Evolutionary conservation across 805 yeast species (phyloP), one percentile per base, ranked within the genome.

Genomic region (Brettanomyces nanus): DNA sequence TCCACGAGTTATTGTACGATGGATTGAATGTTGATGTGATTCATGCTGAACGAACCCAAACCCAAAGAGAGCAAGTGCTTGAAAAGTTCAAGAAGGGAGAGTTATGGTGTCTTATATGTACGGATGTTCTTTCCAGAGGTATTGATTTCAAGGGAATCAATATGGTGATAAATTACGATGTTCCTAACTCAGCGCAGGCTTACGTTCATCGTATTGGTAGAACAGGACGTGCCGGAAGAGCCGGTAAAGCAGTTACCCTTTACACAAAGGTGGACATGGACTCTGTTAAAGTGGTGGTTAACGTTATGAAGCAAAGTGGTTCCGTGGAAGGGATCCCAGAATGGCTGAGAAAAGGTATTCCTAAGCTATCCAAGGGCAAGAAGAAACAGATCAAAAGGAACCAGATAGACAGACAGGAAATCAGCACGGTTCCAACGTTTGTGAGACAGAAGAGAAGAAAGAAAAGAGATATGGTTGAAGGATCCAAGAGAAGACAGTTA

Each of bases 181-280:
- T 92, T 10, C 99, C 99, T 14, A 84, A 78, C 51, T 75, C 82
- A 31, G 86, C 97, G 1, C 97, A 90, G 59, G 81, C 95, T 0
- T 92, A 92, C 58, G 96, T 92, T 33, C 99, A 92, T 61, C 77
- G 99, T 64, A 85, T 92, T 52, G 99, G 99, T 61, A 82, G 99
- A 69, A 90, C 98, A 2, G 99, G 98, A 48, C 80, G 99, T 70
- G 95, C 86, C 38, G 95, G 95, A 1, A 76, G 82, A 43, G 52
- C 63, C 6, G 98, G 99, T 40, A 72, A 71, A 49, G 97, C 97
- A 0, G 75, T 92, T 15, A 92, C 98, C 0, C 80, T 89, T 47
- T 92, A 84, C 65, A 90, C 98, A 19, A 89, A 87, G 55, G 95
- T 85, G 45, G 99, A 92, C 56, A 61, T 73, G 3, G 58, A 72